A percentile compares a stretch with the other conserved stretches of the same genome.
Conservation (phyloP, 139 green algal genomes). For the Penium margaritaceum region DNA sequence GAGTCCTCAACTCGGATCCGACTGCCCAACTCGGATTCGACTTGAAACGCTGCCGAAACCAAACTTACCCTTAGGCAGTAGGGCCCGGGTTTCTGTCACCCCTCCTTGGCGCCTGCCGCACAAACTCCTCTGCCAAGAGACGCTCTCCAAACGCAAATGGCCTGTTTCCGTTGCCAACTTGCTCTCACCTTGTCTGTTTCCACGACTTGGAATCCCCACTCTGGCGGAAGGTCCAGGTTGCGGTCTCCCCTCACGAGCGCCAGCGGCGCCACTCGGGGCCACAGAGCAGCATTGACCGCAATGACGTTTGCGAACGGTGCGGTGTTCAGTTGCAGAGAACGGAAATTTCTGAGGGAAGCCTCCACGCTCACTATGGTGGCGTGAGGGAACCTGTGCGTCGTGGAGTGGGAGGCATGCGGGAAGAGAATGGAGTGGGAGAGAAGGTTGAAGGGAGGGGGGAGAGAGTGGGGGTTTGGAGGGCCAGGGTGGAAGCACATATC, state of each 20-base stretch:
- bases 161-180: neutral
- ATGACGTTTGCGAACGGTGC: slow-evolving; percentile 28
- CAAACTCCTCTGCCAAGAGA: too few relatives aligned
- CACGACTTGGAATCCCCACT: slow-evolving; percentile 32
- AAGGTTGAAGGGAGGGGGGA: too few relatives aligned
- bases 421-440: too few relatives aligned
- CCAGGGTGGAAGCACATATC: too few relatives aligned
- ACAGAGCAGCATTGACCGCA: slow-evolving; percentile 29
- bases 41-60: too few relatives aligned
- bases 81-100: too few relatives aligned
- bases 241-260: neutral
- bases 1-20: too few relatives aligned
- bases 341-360: slow-evolving; percentile 13
- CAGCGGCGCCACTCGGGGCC: slow-evolving; percentile 10
- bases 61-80: too few relatives aligned
- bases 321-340: slow-evolving; percentile 22
- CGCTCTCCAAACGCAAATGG: neutral
- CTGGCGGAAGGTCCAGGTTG: slow-evolving; percentile 12
- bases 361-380: slow-evolving; percentile 32
- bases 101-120: too few relatives aligned
- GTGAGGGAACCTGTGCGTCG: slow-evolving; percentile 38
- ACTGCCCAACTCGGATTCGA: too few relatives aligned
- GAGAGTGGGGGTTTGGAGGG: too few relatives aligned
- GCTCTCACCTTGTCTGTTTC: slow-evolving; percentile 13
- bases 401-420: too few relatives aligned